Conservation (phyloP, 768 basidiomycete genomes). For the Suillus variegatus region DNA sequence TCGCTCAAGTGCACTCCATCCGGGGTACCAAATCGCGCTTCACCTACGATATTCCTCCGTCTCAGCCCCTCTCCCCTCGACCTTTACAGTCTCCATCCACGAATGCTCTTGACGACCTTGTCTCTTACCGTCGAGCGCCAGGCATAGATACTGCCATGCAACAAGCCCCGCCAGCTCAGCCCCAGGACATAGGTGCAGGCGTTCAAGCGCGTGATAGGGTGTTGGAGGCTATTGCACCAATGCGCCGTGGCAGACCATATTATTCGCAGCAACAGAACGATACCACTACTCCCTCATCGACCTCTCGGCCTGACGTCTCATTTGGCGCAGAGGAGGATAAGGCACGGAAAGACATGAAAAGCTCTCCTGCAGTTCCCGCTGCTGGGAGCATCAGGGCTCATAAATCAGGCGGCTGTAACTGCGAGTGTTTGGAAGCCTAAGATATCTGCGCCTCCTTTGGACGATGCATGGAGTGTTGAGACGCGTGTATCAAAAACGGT, state of each 20-base stretch:
- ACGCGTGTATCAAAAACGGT: constrained; percentile 25
- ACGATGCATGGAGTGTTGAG: constrained; percentile 45
- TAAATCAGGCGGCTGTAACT: constrained; percentile 27
- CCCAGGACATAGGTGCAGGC: constrained; percentile 46
- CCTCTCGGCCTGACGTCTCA: constrained; percentile 21
- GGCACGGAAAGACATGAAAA: constrained; percentile 47
- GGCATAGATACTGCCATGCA: constrained; percentile 18
- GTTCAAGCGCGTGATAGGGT: constrained; percentile 76
- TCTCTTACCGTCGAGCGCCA: constrained; percentile 37
- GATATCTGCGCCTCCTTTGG: constrained; percentile 19
- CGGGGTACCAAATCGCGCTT: constrained; percentile 86
- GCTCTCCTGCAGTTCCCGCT: constrained; percentile 13
- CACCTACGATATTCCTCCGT: constrained; percentile 59
- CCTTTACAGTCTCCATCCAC: constrained; percentile 30
- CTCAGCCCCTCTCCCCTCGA: constrained; percentile 48
- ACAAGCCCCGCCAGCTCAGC: constrained; percentile 12
- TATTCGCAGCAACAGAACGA: constrained; percentile 34
- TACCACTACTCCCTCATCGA: constrained; percentile 34
- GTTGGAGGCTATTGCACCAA: constrained; percentile 76
- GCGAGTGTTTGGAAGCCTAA: constrained; percentile 31
- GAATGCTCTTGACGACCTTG: constrained; percentile 37
- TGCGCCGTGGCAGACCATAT: constrained; percentile 70
- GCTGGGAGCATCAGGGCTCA: constrained; percentile 18
- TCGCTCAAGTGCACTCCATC: constrained; percentile 79
- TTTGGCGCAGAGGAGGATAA: constrained; percentile 46